Base-by-base conservation (phyloP, 441 rosid genomes). In the Gossypium gossypioides region DNA sequence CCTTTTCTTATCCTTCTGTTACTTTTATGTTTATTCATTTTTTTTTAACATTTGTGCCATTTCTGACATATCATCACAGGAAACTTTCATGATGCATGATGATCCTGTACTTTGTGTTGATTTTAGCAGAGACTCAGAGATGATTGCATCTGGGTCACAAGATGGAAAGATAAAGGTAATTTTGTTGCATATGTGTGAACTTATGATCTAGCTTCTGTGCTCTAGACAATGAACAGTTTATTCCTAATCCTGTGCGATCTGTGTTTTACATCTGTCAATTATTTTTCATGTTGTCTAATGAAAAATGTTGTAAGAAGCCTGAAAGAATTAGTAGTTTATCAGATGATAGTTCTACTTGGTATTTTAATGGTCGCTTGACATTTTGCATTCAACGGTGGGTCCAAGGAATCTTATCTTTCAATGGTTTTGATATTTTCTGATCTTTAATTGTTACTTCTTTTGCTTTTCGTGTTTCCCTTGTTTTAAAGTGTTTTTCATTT, bases 21-120 rank as follows among this genome's bases (percentile, higher is more conserved):
- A 3, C 2, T 7, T 75, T 22, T 27, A 10, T 40, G 6, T 3
- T 65, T 21, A 24, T 67, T 21, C 56, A 2, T 32, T 6, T 21
- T 56, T 74, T 46, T 74, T 40, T 13, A 10, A 52, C 61, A 15
- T 48, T 65, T 67, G 54, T 71, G 29, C 65, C 57, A 69, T 55
- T 77, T 10, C 67, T 79, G 56, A 75, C 66, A 60, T 62, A 79
- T 69, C 79, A 68, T 80, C 75, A 73, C 92, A 93, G 99, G 98
- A 96, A 86, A 88, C 92, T 72, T 93, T 93, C 84, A 96, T 96
- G 98, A 91, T 93, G 98, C 99, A 96, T 76, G 98, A 96, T 74
- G 97, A 93, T 74, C 91, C 96, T 69, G 95, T 90, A 76, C 94
- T 96, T 63, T 93, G 97, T 84, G 86, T 91, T 84, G 96, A 96